Conservation (phyloP, 345 rosid species). For the Excoecaria cochinchinensis region DNA sequence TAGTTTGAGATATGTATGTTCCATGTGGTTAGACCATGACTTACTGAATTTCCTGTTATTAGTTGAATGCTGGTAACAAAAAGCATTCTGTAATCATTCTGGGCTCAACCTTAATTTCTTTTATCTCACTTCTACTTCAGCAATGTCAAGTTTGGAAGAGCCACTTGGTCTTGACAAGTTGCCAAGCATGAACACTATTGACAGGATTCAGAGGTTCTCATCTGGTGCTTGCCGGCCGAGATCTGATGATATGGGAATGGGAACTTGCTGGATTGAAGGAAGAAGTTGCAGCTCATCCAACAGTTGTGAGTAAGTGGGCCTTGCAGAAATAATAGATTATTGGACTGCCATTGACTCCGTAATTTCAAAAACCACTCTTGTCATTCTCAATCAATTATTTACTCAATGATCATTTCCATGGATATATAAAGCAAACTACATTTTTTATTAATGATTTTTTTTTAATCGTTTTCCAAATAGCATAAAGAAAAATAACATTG, state of each 20-base stretch:
- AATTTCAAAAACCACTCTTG: background rate
- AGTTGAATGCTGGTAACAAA: slow-evolving; percentile 21
- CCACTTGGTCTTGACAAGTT: slow-evolving; percentile 84
- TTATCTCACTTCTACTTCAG: slow-evolving; percentile 28
- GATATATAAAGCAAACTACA: background rate
- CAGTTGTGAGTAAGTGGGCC: slow-evolving; percentile 55
- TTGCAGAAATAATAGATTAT: background rate
- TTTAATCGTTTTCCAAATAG: background rate
- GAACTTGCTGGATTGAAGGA: slow-evolving; percentile 78
- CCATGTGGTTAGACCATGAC: background rate
- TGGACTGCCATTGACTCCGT: background rate
- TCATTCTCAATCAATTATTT: background rate
- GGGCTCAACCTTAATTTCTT: slow-evolving; percentile 24
- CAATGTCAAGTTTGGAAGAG: slow-evolving; percentile 97
- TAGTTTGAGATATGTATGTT: too few relatives aligned
- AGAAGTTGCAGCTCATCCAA: slow-evolving; percentile 81
- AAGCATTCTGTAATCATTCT: slow-evolving; percentile 11
- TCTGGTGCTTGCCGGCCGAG: slow-evolving; percentile 78
- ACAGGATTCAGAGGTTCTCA: slow-evolving; percentile 84
- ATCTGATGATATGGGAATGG: slow-evolving; percentile 67
- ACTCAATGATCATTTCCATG: background rate
- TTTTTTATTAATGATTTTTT: background rate
- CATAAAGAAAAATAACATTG: background rate
- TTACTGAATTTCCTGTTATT: slow-evolving; percentile 1
- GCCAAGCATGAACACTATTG: slow-evolving; percentile 84